Conservation (phyloP, 495 filamentous ascomycete species). For the Lasiosphaeriaceae sp. region DNA sequence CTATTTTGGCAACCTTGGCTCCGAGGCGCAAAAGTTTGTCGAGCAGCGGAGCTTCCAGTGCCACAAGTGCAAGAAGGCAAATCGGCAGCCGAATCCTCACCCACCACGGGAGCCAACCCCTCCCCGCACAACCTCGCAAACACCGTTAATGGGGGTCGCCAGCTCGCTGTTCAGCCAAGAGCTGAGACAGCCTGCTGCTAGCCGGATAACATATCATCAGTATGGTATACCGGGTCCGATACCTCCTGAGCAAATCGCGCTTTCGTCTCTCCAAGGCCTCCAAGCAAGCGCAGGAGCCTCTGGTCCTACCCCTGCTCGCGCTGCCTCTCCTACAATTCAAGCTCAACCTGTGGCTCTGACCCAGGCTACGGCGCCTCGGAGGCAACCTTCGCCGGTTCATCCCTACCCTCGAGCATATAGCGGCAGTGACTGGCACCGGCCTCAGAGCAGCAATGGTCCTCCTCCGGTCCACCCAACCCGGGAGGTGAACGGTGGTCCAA, state of each 20-base stretch:
- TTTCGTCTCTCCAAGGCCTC: conserved; percentile 26
- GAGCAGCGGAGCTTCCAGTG: conserved; percentile 52
- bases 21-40: conserved; percentile 43
- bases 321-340: conserved; percentile 36
- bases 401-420: conserved; percentile 22
- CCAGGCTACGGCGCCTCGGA: conserved; percentile 21
- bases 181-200: conserved; percentile 14
- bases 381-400: conserved; percentile 24
- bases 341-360: conserved; percentile 20
- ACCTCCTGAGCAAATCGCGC: conserved; percentile 9
- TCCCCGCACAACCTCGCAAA: conserved; percentile 30
- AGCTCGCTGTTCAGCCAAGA: background rate
- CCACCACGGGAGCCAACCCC: conserved; percentile 30
- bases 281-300: no score
- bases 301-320: conserved; percentile 37
- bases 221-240: no score
- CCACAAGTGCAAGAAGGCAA: conserved; percentile 51
- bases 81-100: conserved; percentile 33
- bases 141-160: conserved; percentile 41
- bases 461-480: conserved; percentile 27
- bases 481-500: conserved; percentile 41
- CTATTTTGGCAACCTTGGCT: conserved; percentile 32
- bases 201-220: no score
- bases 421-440: conserved; percentile 36
- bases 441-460: conserved; percentile 30